Conservation (phyloP, 2,329 filamentous ascomycete species). For the Cladophialophora chaetospira region DNA sequence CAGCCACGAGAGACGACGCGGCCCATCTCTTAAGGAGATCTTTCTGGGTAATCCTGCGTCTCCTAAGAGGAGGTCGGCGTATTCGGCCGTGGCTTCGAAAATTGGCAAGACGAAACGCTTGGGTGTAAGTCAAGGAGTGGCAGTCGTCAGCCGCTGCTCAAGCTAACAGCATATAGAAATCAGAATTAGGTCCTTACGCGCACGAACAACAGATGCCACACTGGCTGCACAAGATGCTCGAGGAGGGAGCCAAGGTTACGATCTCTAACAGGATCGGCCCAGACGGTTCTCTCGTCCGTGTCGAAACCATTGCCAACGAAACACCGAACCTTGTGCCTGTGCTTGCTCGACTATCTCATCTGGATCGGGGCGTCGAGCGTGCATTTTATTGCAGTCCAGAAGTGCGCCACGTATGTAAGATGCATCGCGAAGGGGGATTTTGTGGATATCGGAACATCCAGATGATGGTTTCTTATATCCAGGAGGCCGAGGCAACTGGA, state of each 20-base stretch:
- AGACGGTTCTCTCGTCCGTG: slow-evolving; percentile 47
- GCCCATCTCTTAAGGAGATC: slow-evolving; percentile 31
- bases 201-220: slow-evolving; percentile 74
- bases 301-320: slow-evolving; percentile 51
- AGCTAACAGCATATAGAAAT: slow-evolving; percentile 40
- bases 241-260: slow-evolving; percentile 59
- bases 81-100: slow-evolving; percentile 34
- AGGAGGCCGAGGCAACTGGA: slow-evolving; percentile 59
- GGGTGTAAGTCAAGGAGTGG: slow-evolving; percentile 15
- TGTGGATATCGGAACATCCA: slow-evolving; percentile 96
- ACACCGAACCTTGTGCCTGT: slow-evolving; percentile 61
- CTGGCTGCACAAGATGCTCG: slow-evolving; percentile 65
- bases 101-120: slow-evolving; percentile 36
- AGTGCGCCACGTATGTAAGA: slow-evolving; percentile 78
- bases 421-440: slow-evolving; percentile 82
- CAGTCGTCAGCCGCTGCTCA: not conserved
- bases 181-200: slow-evolving; percentile 70
- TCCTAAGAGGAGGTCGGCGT: slow-evolving; percentile 19
- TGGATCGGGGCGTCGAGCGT: slow-evolving; percentile 64
- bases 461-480: slow-evolving; percentile 80
- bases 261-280: slow-evolving; percentile 54
- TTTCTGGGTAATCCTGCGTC: slow-evolving; percentile 27
- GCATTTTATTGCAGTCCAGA: slow-evolving; percentile 78
- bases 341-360: slow-evolving; percentile 63
- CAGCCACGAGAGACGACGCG: slow-evolving; percentile 24